Conservation (phyloP, 768 basidiomycete species). For the Hirschioporus abietinus region DNA sequence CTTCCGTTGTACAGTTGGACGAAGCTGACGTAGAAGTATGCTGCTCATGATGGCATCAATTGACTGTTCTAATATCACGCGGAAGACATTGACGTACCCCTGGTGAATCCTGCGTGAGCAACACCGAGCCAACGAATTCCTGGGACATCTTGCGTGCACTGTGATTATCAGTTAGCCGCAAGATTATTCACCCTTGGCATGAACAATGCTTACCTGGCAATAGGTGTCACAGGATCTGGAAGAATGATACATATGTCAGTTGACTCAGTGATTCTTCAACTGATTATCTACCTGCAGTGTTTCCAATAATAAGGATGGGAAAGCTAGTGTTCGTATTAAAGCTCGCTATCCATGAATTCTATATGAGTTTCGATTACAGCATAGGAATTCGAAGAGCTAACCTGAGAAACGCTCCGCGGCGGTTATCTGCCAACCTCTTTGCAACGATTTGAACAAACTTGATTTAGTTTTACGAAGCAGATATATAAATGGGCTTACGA, state of each 20-base stretch:
- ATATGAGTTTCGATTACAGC: not conserved
- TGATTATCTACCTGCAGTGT: not conserved
- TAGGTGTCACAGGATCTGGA: not conserved
- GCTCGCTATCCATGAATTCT: not conserved
- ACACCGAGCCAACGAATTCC: slow-evolving; percentile 13
- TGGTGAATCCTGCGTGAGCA: slow-evolving; percentile 14
- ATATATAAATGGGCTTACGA: not conserved
- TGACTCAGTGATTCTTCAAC: not conserved
- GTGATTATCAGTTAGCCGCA: not conserved
- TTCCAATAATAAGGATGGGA: not conserved
- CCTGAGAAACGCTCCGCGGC: not conserved
- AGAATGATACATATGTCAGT: not conserved
- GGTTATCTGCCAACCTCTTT: not conserved
- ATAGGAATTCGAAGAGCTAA: not conserved
- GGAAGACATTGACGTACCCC: slow-evolving; percentile 12
- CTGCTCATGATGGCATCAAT: slow-evolving; percentile 5
- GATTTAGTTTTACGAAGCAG: not conserved
- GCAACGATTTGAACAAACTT: not conserved
- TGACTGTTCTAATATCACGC: not conserved
- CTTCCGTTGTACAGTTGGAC: slow-evolving; percentile 29
- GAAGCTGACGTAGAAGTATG: slow-evolving; percentile 29
- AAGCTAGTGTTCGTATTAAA: slow-evolving; percentile 1
- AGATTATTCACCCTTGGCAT: not conserved
- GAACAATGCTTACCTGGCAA: not conserved
- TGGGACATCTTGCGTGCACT: slow-evolving; percentile 3